phyloP scores from a whole-genome alignment of 2,329 filamentous ascomycete species.

The Botrytis byssoidea region DNA sequence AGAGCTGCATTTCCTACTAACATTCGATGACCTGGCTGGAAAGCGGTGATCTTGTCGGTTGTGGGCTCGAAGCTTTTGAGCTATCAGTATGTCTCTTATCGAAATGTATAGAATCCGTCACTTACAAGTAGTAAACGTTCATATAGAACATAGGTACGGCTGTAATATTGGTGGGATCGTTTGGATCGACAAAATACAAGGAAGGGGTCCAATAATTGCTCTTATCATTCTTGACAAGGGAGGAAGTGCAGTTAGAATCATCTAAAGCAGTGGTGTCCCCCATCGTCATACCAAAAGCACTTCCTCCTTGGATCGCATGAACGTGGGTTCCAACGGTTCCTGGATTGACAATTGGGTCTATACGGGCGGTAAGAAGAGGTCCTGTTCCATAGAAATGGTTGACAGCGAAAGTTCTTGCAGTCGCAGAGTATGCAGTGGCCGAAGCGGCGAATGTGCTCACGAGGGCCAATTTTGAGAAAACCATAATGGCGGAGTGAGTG shows the following conservation, averaged over 20 bases:
- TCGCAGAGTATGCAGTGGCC: conserved; percentile 30
- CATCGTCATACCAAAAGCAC: conserved; percentile 50
- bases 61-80: conserved; percentile 55
- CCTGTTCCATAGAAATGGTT: conserved; percentile 67
- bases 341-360: conserved; percentile 74
- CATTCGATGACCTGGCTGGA: conserved; percentile 78
- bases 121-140: conserved; percentile 73
- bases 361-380: conserved; percentile 60
- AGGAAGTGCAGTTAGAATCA: conserved; percentile 73
- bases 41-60: conserved; percentile 66
- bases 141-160: conserved; percentile 63
- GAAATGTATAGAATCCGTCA: conserved; percentile 10
- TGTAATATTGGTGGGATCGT: conserved; percentile 60
- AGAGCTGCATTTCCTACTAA: conserved; percentile 69
- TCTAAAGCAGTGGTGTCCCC: conserved; percentile 55
- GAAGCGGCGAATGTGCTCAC: conserved; percentile 29
- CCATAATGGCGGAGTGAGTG: conserved; percentile 29
- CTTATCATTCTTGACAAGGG: conserved; percentile 74
- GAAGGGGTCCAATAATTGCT: conserved; percentile 86
- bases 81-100: conserved; percentile 33
- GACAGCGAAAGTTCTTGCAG: conserved; percentile 59
- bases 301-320: conserved; percentile 73
- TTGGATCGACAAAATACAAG: conserved; percentile 70
- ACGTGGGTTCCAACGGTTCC: conserved; percentile 62
- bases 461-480: conserved; percentile 29